Percentiles rank a stretch among this genome's conserved stretches.
Conservation (phyloP, 208 protist genomes). For the Ichthyophonus hoferi region DNA sequence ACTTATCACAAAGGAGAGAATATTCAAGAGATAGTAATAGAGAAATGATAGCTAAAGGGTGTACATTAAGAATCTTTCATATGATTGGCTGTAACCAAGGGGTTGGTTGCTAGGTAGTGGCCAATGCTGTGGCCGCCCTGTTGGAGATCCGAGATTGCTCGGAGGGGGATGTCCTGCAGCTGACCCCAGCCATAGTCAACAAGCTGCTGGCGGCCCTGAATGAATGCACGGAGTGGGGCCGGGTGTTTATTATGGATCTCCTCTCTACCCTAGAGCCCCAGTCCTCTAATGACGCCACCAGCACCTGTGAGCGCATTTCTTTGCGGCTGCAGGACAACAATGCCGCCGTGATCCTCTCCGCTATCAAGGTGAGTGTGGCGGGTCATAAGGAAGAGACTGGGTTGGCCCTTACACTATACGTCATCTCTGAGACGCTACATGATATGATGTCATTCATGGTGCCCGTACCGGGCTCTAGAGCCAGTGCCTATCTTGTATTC, state of each 20-base stretch:
- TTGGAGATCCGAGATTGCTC: slow-evolving; percentile 79
- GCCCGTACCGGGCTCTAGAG: no score
- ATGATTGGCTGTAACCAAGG: not conserved
- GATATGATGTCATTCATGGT: no score
- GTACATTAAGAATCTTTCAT: not conserved
- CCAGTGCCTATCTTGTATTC: no score
- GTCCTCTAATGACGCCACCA: slow-evolving; percentile 61
- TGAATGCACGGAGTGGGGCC: slow-evolving; percentile 96
- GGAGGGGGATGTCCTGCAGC: slow-evolving; percentile 31
- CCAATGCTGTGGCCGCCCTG: slow-evolving; percentile 87
- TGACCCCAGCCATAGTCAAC: slow-evolving; percentile 73
- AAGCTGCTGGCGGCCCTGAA: slow-evolving; percentile 88
- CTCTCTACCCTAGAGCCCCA: slow-evolving; percentile 72
- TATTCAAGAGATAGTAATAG: no score
- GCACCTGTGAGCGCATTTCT: slow-evolving; percentile 83
- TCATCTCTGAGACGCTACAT: no score
- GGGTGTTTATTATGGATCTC: slow-evolving; percentile 94
- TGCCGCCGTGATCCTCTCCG: slow-evolving; percentile 89
- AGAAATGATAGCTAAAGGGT: not conserved
- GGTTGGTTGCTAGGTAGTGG: slow-evolving; percentile 75
- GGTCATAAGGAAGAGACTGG: not conserved
- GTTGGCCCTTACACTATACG: no score
- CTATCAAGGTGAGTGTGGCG: slow-evolving; percentile 82
- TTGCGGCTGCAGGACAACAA: slow-evolving; percentile 92
- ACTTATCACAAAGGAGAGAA: no score